A percentile compares a stretch with the other conserved stretches of the same genome.
Conservation (phyloP, 805 yeast genomes). For the Lachancea thermotolerans region DNA sequence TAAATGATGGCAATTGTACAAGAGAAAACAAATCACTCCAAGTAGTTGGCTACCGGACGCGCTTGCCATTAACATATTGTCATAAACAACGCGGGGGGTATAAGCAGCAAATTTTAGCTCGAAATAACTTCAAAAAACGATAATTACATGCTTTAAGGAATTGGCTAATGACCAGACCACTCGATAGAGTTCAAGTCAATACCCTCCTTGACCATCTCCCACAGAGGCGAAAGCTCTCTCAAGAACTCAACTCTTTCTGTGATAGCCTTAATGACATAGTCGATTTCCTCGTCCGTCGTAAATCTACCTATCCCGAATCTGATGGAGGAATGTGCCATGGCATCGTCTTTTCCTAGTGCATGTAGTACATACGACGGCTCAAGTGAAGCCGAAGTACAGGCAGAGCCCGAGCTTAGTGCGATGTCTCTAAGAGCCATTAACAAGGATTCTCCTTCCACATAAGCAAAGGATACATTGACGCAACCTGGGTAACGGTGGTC, state of each 20-base stretch:
- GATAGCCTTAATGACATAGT: slow-evolving; percentile 85
- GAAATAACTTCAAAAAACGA: not conserved
- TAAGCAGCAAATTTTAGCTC: not conserved
- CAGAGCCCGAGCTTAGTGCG: slow-evolving; percentile 94
- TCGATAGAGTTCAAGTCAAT: slow-evolving; percentile 89
- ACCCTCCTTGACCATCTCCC: slow-evolving; percentile 99
- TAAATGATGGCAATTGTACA: not conserved
- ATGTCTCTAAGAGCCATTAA: slow-evolving; percentile 97
- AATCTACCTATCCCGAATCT: slow-evolving; percentile 96
- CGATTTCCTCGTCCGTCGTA: slow-evolving; percentile 93
- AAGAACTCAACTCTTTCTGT: slow-evolving; percentile 83
- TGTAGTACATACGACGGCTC: slow-evolving; percentile 96
- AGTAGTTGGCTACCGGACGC: no score
- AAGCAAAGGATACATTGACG: slow-evolving; percentile 94
- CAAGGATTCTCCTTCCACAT: slow-evolving; percentile 95
- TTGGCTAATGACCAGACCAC: slow-evolving; percentile 87
- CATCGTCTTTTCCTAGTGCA: slow-evolving; percentile 97
- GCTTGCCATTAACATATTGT: no score
- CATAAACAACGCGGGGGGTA: not conserved
- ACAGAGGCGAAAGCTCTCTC: slow-evolving; percentile 87
- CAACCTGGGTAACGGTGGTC: slow-evolving; percentile 81
- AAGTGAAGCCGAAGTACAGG: slow-evolving; percentile 96
- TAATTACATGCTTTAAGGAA: not conserved
- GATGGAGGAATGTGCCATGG: slow-evolving; percentile 95
- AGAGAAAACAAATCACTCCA: not conserved